These are phyloP conservation scores for Sequoiadendron giganteum DNA, from an alignment of 75 land plant genomes.

Conservation along the genomic window DNA sequence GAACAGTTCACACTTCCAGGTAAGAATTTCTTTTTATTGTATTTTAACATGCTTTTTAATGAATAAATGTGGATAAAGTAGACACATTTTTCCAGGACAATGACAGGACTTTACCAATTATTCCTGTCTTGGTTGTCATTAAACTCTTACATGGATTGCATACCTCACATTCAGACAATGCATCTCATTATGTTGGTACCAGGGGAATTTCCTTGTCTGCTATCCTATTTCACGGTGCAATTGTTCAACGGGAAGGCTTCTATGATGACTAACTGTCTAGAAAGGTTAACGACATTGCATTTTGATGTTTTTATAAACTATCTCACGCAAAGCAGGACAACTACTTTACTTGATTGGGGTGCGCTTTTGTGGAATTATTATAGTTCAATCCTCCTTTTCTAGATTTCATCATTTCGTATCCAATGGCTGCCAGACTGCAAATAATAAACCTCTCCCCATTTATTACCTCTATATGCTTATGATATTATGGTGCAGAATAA, in stretches of 20 bases:
- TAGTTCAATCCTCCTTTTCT: neutral
- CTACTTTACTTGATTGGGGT: neutral
- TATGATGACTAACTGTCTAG: neutral
- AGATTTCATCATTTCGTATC: neutral
- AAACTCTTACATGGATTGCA: neutral
- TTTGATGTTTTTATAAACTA: neutral
- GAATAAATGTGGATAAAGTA: neutral
- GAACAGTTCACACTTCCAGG: slow-evolving; percentile 48
- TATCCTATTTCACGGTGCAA: neutral
- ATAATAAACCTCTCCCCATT: neutral
- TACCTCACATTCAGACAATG: neutral
- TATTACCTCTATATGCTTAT: neutral
- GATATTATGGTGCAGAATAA: neutral
- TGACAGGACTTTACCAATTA: neutral
- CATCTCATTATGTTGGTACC: neutral
- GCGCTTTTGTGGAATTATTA: neutral
- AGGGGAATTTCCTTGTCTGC: neutral
- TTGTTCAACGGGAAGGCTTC: neutral
- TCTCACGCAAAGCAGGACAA: neutral
- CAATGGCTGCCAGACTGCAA: neutral
- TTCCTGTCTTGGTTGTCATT: neutral
- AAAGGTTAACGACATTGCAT: neutral
- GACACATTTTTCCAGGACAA: neutral
- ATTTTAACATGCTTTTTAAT: neutral
- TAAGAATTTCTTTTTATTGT: slow-evolving; percentile 10